Percentiles rank a stretch among this genome's conserved stretches.
Conservation (phyloP, 1,284 basidiomycete genomes). For the Paramarasmius palmivorus region DNA sequence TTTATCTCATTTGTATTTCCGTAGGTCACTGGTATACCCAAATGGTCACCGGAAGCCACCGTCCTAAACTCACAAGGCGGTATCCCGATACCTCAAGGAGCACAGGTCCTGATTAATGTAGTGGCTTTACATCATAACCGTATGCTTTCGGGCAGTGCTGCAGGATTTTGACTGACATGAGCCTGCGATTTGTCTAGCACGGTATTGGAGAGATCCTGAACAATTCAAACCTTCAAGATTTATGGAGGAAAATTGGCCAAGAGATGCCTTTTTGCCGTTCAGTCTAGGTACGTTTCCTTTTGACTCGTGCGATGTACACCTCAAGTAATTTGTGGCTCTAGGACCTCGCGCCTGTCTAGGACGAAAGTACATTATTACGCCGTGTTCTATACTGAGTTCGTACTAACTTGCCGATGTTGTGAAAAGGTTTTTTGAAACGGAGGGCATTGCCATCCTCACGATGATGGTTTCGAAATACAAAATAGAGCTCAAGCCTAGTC, state of each 20-base stretch:
- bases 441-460: not conserved
- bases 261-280: constrained; percentile 1
- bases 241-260: not conserved
- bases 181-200: not conserved
- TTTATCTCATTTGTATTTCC: not conserved
- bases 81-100: not conserved
- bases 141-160: not conserved
- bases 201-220: not conserved
- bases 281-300: not conserved
- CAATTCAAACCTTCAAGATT: not conserved
- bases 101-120: not conserved
- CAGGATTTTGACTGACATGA: not conserved
- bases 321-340: not conserved
- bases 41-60: not conserved
- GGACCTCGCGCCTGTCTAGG: constrained; percentile 1
- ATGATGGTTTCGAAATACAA: not conserved
- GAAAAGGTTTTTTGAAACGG: not conserved
- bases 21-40: constrained; percentile 1
- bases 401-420: not conserved
- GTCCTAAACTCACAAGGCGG: not conserved
- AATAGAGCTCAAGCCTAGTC: not conserved
- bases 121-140: not conserved
- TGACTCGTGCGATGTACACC: not conserved
- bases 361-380: not conserved
- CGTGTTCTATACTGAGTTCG: not conserved